Conservation (phyloP, 257 asterid genomes). For the Capsicum pubescens region DNA sequence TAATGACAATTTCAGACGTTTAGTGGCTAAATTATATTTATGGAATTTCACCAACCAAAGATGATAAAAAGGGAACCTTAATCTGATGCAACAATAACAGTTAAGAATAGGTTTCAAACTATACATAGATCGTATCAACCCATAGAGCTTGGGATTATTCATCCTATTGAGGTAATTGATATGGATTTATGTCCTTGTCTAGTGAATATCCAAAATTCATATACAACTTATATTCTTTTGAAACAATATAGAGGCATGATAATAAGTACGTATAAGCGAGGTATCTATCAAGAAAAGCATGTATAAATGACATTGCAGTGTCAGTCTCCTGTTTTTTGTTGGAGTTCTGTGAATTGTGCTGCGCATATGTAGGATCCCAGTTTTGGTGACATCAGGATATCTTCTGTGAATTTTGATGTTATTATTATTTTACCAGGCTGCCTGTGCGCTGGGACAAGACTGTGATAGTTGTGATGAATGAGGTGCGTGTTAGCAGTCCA, state of each 20-base stretch:
- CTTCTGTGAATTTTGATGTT: constrained; percentile 28
- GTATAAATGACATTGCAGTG: constrained; percentile 2
- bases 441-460: constrained; percentile 98
- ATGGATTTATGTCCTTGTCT: constrained; percentile 12
- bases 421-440: constrained; percentile 57
- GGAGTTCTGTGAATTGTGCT: not conserved
- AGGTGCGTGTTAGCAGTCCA: constrained; percentile 93
- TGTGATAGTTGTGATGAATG: constrained; percentile 92
- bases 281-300: constrained; percentile 1
- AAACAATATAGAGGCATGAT: not conserved
- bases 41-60: constrained; percentile 14
- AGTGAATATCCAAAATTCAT: not conserved
- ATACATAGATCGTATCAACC: not conserved
- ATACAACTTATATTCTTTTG: not conserved
- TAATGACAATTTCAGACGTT: not conserved
- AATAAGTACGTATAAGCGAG: not conserved
- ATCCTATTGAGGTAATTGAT: not conserved
- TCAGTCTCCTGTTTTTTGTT: not conserved
- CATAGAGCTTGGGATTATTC: not conserved
- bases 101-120: constrained; percentile 13
- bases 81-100: not conserved
- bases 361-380: not conserved
- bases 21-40: constrained; percentile 3
- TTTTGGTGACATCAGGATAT: not conserved
- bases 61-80: not conserved